Evolutionary conservation across 1,284 basidiomycete genomes (phyloP).

Genomic region (Peniophora sp.): DNA sequence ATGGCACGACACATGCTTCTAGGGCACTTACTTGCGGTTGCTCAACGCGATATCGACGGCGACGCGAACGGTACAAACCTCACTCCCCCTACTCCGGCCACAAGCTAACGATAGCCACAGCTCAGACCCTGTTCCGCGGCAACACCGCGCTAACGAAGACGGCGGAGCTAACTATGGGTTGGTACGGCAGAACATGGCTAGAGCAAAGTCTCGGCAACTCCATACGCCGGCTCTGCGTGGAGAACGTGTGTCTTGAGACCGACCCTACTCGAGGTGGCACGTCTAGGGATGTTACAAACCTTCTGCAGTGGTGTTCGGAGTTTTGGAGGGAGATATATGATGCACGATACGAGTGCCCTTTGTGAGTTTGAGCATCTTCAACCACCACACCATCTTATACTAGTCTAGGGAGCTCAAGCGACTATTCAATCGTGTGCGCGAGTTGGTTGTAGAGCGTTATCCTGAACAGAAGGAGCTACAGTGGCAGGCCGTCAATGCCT

Average conservation of each 20-base stretch:
- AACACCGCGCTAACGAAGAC: slow-evolving; percentile 78
- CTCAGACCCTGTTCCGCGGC: slow-evolving; percentile 50
- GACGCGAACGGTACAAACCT: slow-evolving; percentile 29
- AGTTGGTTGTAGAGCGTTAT: slow-evolving; percentile 61
- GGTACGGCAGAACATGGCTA: slow-evolving; percentile 68
- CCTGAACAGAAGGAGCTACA: slow-evolving; percentile 45
- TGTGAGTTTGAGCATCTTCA: slow-evolving; percentile 37
- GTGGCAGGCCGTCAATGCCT: slow-evolving; percentile 78
- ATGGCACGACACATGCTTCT: slow-evolving; percentile 55
- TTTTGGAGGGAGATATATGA: slow-evolving; percentile 76
- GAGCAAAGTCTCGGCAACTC: slow-evolving; percentile 68
- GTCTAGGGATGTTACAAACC: slow-evolving; percentile 61
- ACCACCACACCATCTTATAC: slow-evolving; percentile 9
- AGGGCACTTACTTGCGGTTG: slow-evolving; percentile 59
- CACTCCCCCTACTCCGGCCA: too few relatives aligned
- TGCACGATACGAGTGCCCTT: slow-evolving; percentile 62
- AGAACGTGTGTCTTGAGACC: slow-evolving; percentile 71
- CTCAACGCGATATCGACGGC: slow-evolving; percentile 59
- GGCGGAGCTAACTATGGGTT: slow-evolving; percentile 69
- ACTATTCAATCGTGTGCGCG: slow-evolving; percentile 65
- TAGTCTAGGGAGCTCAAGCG: slow-evolving; percentile 62
- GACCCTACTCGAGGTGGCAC: slow-evolving; percentile 61
- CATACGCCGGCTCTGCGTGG: slow-evolving; percentile 59
- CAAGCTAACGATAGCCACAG: neutral
- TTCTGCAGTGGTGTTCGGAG: slow-evolving; percentile 68